Conservation (phyloP, 805 yeast species). For the Wickerhamiella dianesei region DNA sequence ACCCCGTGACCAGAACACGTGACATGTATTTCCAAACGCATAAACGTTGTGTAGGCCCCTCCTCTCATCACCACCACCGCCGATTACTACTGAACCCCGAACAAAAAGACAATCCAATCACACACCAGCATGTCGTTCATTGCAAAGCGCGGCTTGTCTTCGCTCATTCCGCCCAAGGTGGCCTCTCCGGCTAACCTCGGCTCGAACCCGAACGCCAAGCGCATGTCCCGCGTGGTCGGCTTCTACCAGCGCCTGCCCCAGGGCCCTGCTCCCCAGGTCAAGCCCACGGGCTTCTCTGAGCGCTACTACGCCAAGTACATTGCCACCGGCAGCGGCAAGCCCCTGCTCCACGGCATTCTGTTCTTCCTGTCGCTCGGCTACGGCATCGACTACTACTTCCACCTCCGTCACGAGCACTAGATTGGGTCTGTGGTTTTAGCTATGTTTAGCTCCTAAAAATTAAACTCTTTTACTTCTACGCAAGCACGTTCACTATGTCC, state of each 20-base stretch:
- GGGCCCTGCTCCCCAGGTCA: constrained; percentile 69
- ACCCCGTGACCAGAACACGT: too few relatives aligned
- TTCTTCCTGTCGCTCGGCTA: constrained; percentile 66
- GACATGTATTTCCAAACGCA: too few relatives aligned
- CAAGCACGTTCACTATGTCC: neutral
- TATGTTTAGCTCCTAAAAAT: neutral
- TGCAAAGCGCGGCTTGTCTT: constrained; percentile 83
- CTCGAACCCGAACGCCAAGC: constrained; percentile 90
- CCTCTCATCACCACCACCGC: neutral
- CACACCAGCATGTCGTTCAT: constrained; percentile 54
- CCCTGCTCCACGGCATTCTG: constrained; percentile 50
- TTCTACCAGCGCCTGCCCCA: constrained; percentile 95
- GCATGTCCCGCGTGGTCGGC: constrained; percentile 86
- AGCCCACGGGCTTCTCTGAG: constrained; percentile 32
- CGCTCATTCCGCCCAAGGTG: constrained; percentile 96
- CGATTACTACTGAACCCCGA: neutral
- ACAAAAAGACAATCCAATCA: neutral
- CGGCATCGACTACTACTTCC: constrained; percentile 87
- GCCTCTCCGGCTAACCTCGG: constrained; percentile 93
- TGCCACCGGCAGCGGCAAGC: constrained; percentile 23
- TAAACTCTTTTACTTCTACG: neutral
- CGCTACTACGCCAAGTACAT: constrained; percentile 68
- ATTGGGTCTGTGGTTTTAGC: constrained; percentile 7
- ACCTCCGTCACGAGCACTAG: constrained; percentile 32
- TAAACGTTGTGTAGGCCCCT: too few relatives aligned